phyloP scores from a whole-genome alignment of 192 early-diverging fungal genomes.

The Funneliformis geosporum region DNA sequence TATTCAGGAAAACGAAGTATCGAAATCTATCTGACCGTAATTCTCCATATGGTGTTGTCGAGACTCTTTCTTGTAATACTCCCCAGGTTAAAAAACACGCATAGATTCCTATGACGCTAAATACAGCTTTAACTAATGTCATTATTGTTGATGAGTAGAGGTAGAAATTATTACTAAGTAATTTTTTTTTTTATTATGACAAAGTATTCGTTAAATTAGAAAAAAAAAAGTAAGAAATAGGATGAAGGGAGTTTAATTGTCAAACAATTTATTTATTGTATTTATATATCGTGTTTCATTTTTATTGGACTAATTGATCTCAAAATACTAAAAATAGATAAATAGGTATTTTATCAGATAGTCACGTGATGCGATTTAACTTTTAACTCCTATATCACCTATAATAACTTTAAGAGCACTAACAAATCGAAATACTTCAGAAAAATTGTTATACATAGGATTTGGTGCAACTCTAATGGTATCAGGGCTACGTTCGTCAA shows the following conservation, averaged over 20 bases:
- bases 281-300: no score
- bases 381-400: constrained; percentile 22
- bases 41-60: constrained; percentile 73
- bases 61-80: constrained; percentile 90
- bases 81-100: constrained; percentile 97
- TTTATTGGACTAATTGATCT: no score
- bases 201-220: no score
- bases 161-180: no score
- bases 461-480: constrained; percentile 88
- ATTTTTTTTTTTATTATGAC: no score
- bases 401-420: constrained; percentile 56
- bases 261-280: no score
- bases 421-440: constrained; percentile 74
- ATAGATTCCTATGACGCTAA: constrained; percentile 69
- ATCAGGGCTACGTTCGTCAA: constrained; percentile 89
- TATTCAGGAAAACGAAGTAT: constrained; percentile 91
- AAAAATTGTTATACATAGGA: constrained; percentile 89
- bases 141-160: background rate
- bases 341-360: no score
- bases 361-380: background rate
- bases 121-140: constrained; percentile 6
- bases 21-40: constrained; percentile 56
- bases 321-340: no score
- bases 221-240: no score
- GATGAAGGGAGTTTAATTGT: no score